Percentiles rank a stretch among this genome's conserved stretches.
Evolutionary conservation across 1,139 yeast species (phyloP).

Genomic region (Magnusiomyces magnusii): DNA sequence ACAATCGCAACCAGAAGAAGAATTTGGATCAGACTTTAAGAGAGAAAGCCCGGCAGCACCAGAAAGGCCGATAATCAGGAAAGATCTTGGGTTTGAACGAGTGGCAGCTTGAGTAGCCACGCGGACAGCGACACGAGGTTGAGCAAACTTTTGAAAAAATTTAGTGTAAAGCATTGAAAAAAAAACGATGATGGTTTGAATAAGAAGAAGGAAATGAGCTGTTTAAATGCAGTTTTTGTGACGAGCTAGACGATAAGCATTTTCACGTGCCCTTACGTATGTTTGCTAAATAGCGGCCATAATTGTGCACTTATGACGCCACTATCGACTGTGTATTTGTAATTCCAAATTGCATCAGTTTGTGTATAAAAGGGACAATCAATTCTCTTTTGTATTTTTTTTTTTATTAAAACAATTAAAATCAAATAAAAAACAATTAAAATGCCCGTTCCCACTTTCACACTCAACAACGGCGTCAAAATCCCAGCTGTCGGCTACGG

Average conservation of each 20-base stretch:
- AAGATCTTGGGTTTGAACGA: background rate
- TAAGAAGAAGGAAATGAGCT: background rate
- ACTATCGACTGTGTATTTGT: too few species aligned
- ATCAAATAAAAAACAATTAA: too few species aligned
- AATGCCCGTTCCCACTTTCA: constrained; percentile 22
- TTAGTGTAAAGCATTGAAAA: background rate
- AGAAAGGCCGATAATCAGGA: background rate
- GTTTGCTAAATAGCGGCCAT: too few species aligned
- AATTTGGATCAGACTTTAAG: background rate
- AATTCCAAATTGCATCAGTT: too few species aligned
- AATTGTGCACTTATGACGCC: too few species aligned
- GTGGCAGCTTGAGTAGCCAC: background rate
- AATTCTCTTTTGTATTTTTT: too few species aligned
- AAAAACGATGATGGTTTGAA: background rate
- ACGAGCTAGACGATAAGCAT: background rate
- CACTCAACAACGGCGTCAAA: constrained; percentile 25
- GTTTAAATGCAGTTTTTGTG: background rate
- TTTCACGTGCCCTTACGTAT: too few species aligned
- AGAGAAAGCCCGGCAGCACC: constrained; percentile 10
- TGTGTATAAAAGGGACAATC: too few species aligned
- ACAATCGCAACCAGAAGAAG: background rate
- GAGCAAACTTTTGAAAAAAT: background rate
- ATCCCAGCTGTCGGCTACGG: constrained; percentile 48
- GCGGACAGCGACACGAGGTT: constrained; percentile 14
- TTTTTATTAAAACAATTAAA: too few species aligned